Evolutionary conservation across 495 filamentous ascomycete species (phyloP), one percentile per base, ranked within the genome.

Genomic region (Hypoxylon rickii): DNA sequence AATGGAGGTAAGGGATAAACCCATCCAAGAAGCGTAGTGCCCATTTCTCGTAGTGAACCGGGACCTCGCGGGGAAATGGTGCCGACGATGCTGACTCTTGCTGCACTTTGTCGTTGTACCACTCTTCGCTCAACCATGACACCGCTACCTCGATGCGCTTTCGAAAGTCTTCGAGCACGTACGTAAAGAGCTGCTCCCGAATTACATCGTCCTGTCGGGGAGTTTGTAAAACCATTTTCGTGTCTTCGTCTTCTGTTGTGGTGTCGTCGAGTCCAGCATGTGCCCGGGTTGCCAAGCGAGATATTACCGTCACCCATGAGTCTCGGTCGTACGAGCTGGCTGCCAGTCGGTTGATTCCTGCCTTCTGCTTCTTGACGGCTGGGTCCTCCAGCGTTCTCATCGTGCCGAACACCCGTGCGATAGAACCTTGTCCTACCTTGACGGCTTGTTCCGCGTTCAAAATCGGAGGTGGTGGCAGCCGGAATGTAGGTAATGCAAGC

Each of bases 61-160:
- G 71, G 6, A 79, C 70, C 0, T 78, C 72, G n/a, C 67, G 63
- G 18, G 39, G 39, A 19, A 16, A 17, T 13, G 46, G 32, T 7
- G 51, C 49, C 2, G 58, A 34, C 2, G 64, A 24, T 2, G 74
- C 73, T 7, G 66, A 61, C 15, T 75, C 74, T 37, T 76, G 73
- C 34, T 79, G 73, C 18, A 96, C 70, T 32, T 83, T 83, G 68
- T 96, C 95, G 65, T 90, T 94, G 73, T 96, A 97, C 93, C 93
- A 99, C 72, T 99, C 94, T 70, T 99, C 94, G 63, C 87, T 92
- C 19, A 97, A 77, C 94, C 94, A 99, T 13, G 85, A 82, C 45
- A 96, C 86, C 2, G 89, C 92, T 29, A 91, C 80, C 49, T 90
- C 91, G 48, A 97, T 89, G 17, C 93, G 84, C 32, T 81, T 83